Conservation (phyloP, 225 moss, liverwort and hornwort genomes). For the Straminergon stramineum region DNA sequence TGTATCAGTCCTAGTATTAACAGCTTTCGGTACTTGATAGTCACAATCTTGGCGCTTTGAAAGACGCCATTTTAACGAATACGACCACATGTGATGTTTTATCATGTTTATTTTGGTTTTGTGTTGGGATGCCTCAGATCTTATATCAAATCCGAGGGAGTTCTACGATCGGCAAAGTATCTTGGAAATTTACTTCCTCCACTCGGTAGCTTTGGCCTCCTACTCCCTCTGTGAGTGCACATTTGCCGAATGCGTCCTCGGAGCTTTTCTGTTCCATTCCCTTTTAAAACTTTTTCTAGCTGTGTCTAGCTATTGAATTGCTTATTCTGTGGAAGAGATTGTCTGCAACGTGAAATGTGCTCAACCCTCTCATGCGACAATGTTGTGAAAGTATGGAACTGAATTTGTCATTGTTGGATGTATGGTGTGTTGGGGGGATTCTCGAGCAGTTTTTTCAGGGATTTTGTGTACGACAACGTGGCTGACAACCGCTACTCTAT, state of each 20-base stretch:
- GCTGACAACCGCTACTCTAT: conserved; percentile 77
- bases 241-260: background rate
- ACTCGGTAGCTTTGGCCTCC: conserved; percentile 32
- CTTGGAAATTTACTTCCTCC: conserved; percentile 45
- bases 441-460: conserved; percentile 65
- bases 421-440: background rate
- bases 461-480: conserved; percentile 61
- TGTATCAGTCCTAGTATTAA: background rate
- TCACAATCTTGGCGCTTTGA: background rate
- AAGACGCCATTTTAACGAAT: background rate
- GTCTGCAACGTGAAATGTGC: background rate
- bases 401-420: background rate
- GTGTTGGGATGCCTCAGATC: conserved; percentile 25
- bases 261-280: background rate
- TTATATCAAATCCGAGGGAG: conserved; percentile 74
- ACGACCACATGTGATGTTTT: background rate
- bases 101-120: background rate
- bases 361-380: background rate
- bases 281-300: background rate
- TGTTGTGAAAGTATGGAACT: background rate
- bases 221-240: conserved; percentile 60
- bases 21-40: background rate
- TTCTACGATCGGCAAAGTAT: conserved; percentile 42
- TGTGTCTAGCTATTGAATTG: background rate
- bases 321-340: background rate